Conservation (phyloP, 2,329 filamentous ascomycete genomes). For the Arthrobotrys iridis region DNA sequence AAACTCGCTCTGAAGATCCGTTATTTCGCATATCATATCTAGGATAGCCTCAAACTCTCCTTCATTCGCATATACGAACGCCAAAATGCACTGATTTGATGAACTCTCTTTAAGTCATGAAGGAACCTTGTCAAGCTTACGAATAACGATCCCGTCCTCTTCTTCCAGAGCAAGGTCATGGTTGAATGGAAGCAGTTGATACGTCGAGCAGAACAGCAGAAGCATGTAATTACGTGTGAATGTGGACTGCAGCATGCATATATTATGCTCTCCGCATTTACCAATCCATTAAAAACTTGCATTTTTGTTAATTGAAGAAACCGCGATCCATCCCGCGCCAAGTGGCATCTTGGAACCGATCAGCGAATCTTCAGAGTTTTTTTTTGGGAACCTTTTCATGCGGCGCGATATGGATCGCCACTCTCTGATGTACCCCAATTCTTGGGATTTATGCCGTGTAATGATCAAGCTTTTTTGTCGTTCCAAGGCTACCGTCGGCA, state of each 20-base stretch:
- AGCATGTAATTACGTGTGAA: neutral
- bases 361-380: neutral
- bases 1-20: neutral
- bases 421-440: neutral
- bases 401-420: neutral
- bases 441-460: constrained; percentile 28
- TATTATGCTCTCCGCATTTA: constrained; percentile 10
- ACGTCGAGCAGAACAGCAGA: neutral
- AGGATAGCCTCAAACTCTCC: neutral
- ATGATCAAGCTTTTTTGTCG: constrained; percentile 38
- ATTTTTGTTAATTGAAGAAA: neutral
- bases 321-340: constrained; percentile 25
- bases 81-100: no score
- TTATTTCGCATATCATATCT: constrained; percentile 14
- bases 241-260: constrained; percentile 3
- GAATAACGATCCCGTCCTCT: neutral
- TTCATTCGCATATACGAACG: neutral
- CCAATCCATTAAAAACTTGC: constrained; percentile 12
- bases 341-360: constrained; percentile 33
- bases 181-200: neutral
- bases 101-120: no score
- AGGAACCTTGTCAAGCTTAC: neutral
- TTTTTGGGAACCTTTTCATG: neutral
- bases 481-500: constrained; percentile 32
- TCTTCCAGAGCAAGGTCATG: neutral